Base-by-base conservation (phyloP, 352 stramenopile species). In the Phytophthora uliginosa region DNA sequence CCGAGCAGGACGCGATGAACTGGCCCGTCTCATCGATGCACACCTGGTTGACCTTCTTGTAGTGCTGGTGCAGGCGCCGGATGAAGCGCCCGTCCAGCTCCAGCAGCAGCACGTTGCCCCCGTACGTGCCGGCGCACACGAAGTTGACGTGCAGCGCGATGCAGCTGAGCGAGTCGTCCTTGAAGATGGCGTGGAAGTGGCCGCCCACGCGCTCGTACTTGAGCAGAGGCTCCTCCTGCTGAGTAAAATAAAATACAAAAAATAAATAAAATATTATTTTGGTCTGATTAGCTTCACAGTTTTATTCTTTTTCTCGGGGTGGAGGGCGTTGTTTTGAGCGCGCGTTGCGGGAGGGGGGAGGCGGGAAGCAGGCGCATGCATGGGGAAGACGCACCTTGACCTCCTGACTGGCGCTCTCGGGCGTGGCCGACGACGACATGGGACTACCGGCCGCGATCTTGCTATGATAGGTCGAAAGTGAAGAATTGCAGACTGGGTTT, bases 1-100 rank as follows among this genome's bases (percentile, higher is more conserved):
- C 89, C 45, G 89, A 96, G 69, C 89, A 95, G 12, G 89, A 96
- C 2, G 88, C 89, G 48, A 96, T 96, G 64, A 88, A 93, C 81
- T 95, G 86, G 0, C 89, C 89, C 0, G 87, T 94, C 65, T 96
- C 89, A 62, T 96, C 89, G 50, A 96, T 93, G 63, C 82, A 91
- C 56, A 96, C 86, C 62, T 93, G 80, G 69, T 96, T 94, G 12
- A 96, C 89, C 59, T 95, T 95, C 72, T 96, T 96, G 77, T 94
- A 94, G 74, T 96, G 89, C 64, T 96, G 87, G 59, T 96, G 89
- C 53, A 96, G 76, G 0, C 87, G 86, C 7, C 88, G 87, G 60
- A 96, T 90, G 73, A 95, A 95, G 20, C 71, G 74, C 3, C 89
- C 89, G 61, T 95, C 82, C 20, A 96, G 78, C 57, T 94, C 86